Conservation (phyloP, 2,329 filamentous ascomycete species). For the Fusarium sp. region DNA sequence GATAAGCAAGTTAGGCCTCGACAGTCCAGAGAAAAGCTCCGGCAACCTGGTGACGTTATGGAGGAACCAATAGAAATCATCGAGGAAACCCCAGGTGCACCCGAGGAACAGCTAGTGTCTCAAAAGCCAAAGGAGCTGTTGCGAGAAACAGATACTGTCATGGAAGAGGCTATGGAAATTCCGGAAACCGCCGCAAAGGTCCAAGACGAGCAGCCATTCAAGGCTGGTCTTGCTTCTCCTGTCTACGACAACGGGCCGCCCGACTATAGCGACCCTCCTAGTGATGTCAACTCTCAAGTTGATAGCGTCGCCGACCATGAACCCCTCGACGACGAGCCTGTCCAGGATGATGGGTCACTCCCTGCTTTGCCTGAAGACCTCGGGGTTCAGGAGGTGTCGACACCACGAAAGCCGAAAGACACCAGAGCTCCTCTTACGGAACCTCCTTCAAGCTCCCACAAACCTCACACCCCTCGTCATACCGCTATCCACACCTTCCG, state of each 20-base stretch:
- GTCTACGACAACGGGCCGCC: neutral
- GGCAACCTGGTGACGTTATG: neutral
- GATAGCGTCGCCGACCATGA: neutral
- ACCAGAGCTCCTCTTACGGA: neutral
- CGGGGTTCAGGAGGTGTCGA: neutral
- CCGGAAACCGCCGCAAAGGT: neutral
- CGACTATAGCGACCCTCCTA: neutral
- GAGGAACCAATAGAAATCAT: neutral
- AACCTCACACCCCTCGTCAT: slow-evolving; percentile 44
- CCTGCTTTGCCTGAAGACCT: neutral
- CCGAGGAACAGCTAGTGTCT: neutral
- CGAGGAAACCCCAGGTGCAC: neutral
- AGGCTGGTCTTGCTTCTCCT: neutral
- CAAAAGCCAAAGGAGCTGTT: neutral
- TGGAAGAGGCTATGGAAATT: neutral
- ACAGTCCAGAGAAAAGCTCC: neutral
- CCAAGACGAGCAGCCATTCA: neutral
- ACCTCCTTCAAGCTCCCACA: slow-evolving; percentile 35
- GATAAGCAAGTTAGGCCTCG: neutral
- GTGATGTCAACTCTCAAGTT: neutral
- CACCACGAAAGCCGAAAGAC: slow-evolving; percentile 13
- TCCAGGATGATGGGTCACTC: neutral
- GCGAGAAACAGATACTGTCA: neutral
- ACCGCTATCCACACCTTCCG: slow-evolving; percentile 41
- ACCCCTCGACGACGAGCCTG: neutral